Conservation (phyloP, 176 grass and related monocot species). For the Rhipidocladum racemiflorum region DNA sequence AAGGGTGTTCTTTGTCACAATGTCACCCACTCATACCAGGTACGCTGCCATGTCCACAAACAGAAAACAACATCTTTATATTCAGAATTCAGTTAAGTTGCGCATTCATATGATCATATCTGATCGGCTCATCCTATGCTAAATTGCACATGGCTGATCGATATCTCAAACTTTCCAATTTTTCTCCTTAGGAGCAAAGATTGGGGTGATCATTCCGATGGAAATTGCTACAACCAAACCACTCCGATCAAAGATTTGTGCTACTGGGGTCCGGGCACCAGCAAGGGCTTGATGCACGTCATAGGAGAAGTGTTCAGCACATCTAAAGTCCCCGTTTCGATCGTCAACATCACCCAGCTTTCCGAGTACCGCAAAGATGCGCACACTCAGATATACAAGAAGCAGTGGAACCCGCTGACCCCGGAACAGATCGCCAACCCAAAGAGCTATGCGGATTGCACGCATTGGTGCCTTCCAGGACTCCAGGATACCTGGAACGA, state of each 20-base stretch:
- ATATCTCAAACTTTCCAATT: not conserved
- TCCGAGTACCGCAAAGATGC: slow-evolving; percentile 94
- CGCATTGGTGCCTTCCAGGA: slow-evolving; percentile 89
- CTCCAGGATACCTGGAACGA: slow-evolving; percentile 98
- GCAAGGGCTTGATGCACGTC: slow-evolving; percentile 79
- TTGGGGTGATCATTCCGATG: slow-evolving; percentile 73
- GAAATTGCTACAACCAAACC: slow-evolving; percentile 94
- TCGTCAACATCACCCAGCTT: slow-evolving; percentile 90
- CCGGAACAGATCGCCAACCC: slow-evolving; percentile 69
- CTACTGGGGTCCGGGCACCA: slow-evolving; percentile 74
- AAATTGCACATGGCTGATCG: not conserved
- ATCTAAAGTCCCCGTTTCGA: slow-evolving; percentile 42
- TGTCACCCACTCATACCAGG: slow-evolving; percentile 89
- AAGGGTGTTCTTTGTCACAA: slow-evolving; percentile 77
- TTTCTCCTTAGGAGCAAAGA: slow-evolving; percentile 63
- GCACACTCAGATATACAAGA: slow-evolving; percentile 95
- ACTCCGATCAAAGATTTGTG: slow-evolving; percentile 50
- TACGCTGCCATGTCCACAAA: slow-evolving; percentile 13
- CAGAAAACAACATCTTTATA: not conserved
- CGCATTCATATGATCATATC: no score
- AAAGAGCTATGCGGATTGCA: slow-evolving; percentile 79
- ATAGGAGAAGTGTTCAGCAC: slow-evolving; percentile 53
- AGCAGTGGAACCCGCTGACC: slow-evolving; percentile 74
- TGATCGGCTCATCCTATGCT: not conserved
- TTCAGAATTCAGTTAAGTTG: not conserved